These are phyloP conservation scores for Omphalotus guepiniiformis DNA, from an alignment of 768 basidiomycete genomes.

Conservation along the genomic window DNA sequence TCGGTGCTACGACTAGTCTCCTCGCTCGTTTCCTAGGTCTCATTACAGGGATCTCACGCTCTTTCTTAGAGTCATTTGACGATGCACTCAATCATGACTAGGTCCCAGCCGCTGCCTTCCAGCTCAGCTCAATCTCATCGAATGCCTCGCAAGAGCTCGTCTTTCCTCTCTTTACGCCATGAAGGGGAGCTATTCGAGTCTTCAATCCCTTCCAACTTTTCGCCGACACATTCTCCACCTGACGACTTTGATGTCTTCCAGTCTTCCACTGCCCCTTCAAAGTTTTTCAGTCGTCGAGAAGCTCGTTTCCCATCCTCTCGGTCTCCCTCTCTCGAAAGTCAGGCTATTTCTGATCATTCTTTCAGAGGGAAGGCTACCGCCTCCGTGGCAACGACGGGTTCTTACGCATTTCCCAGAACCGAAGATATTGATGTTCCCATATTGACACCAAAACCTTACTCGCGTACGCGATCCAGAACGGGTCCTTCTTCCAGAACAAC, in stretches of 20 bases:
- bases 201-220: too few species aligned
- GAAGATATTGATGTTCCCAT: constrained; percentile 26
- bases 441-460: constrained; percentile 26
- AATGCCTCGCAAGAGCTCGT: constrained; percentile 48
- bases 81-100: constrained; percentile 37
- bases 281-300: too few species aligned
- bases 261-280: too few species aligned
- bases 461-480: constrained; percentile 52
- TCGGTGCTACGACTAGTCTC: background rate
- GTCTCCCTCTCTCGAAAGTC: too few species aligned
- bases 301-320: too few species aligned
- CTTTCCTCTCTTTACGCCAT: constrained; percentile 52
- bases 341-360: too few species aligned
- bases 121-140: too few species aligned
- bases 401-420: constrained; percentile 39
- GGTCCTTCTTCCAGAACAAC: constrained; percentile 46
- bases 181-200: too few species aligned
- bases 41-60: background rate
- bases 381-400: too few species aligned
- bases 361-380: too few species aligned
- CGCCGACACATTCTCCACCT: too few species aligned
- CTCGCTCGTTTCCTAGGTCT: constrained; percentile 3
- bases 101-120: constrained; percentile 26
- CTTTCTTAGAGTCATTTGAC: background rate
- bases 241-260: too few species aligned